These are phyloP conservation scores for Backusella luteola DNA, from an alignment of 192 early-diverging fungal genomes.

Conservation along the genomic window DNA sequence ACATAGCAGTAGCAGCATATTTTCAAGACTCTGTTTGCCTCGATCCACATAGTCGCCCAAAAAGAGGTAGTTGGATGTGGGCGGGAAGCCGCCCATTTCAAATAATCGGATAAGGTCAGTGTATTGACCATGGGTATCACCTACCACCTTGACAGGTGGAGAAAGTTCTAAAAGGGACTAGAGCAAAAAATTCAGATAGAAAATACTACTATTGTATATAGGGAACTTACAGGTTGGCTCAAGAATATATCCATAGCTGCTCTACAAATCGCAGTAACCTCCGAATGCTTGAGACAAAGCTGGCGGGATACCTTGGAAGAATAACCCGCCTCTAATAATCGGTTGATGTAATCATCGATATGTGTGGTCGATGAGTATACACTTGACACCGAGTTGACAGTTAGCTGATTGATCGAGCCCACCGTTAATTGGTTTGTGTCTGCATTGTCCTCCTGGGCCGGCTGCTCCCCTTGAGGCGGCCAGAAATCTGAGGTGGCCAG, in stretches of 20 bases:
- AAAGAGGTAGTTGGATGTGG: conserved; percentile 88
- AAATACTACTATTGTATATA: not conserved
- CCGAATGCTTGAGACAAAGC: conserved; percentile 82
- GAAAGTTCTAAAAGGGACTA: conserved; percentile 69
- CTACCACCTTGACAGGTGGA: conserved; percentile 77
- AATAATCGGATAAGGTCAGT: conserved; percentile 89
- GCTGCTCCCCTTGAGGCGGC: conserved; percentile 16
- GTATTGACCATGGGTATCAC: conserved; percentile 97
- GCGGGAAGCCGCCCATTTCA: conserved; percentile 93
- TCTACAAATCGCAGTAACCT: conserved; percentile 85
- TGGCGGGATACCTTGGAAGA: conserved; percentile 71
- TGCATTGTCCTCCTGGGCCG: not conserved
- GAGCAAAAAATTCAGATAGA: not conserved
- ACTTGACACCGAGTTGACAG: conserved; percentile 34
- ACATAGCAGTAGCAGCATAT: conserved; percentile 87
- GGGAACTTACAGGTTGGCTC: conserved; percentile 64
- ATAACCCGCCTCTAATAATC: conserved; percentile 78
- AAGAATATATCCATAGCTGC: conserved; percentile 86
- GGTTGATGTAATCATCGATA: conserved; percentile 87
- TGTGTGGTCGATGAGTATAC: conserved; percentile 33
- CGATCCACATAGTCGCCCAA: conserved; percentile 97
- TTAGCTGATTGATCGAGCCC: conserved; percentile 34
- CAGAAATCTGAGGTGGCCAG: conserved; percentile 17
- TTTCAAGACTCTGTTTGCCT: conserved; percentile 94
- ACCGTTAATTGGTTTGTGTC: conserved; percentile 35